A percentile compares a stretch with the other conserved stretches of the same genome.
These are phyloP conservation scores for Desmodesmus armatus DNA, from an alignment of 139 green algal species.

Conservation along the genomic window DNA sequence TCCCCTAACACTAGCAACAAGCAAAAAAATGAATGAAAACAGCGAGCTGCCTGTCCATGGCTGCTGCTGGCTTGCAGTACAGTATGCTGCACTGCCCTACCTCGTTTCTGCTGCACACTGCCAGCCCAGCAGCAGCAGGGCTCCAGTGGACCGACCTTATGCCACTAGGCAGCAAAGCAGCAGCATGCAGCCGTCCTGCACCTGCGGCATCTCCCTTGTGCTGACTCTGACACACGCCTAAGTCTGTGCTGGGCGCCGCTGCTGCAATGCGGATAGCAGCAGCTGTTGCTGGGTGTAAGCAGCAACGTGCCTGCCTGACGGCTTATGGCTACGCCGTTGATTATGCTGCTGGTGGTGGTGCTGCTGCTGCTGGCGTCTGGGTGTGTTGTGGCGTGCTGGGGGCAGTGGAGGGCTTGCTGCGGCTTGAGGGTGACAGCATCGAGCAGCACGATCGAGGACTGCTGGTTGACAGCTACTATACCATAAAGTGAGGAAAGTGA, in stretches of 20 bases:
- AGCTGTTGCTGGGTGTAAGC: conserved; percentile 1
- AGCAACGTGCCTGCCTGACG: not conserved
- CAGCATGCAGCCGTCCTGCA: not conserved
- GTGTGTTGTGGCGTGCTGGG: no score
- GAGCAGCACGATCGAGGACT: no score
- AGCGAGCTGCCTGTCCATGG: not conserved
- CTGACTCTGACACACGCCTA: no score
- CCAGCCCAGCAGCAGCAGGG: not conserved
- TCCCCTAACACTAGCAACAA: not conserved
- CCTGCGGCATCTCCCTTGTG: no score
- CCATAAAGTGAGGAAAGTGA: no score
- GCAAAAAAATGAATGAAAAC: not conserved
- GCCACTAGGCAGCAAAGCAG: not conserved
- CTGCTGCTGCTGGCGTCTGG: no score
- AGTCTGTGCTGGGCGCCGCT: not conserved
- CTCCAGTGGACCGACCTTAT: conserved; percentile 15
- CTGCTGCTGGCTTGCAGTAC: not conserved
- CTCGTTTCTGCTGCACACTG: conserved; percentile 25
- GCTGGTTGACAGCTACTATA: no score
- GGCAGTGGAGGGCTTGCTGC: no score
- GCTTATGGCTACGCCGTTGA: not conserved
- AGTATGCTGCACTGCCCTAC: not conserved
- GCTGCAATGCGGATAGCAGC: not conserved
- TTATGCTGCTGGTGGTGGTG: not conserved
- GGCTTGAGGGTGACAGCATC: no score